Evolutionary conservation across 768 basidiomycete genomes (phyloP).

Genomic region (Podaxis sp.): DNA sequence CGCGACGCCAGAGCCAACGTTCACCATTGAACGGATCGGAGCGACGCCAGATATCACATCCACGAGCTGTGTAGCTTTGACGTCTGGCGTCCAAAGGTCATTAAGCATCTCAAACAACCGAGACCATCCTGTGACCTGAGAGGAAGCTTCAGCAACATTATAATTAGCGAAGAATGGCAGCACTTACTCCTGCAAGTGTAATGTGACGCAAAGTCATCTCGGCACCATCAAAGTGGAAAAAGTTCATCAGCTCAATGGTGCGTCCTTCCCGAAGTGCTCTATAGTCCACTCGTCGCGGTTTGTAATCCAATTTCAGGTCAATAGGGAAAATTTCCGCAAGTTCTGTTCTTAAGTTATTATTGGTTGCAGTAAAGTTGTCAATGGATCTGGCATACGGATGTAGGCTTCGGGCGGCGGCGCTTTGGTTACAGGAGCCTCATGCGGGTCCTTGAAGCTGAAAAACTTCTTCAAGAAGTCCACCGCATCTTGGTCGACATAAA

Average conservation of each 20-base stretch:
- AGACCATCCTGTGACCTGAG: conserved; percentile 89
- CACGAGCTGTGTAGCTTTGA: conserved; percentile 96
- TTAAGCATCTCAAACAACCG: conserved; percentile 89
- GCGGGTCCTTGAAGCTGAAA: conserved; percentile 79
- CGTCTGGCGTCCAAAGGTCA: conserved; percentile 98
- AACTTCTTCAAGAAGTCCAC: conserved; percentile 97
- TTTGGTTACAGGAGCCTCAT: conserved; percentile 32
- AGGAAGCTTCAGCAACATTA: conserved; percentile 10
- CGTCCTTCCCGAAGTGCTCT: conserved; percentile 83
- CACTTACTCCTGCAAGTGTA: conserved; percentile 82
- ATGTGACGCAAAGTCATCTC: conserved; percentile 97
- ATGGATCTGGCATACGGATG: conserved; percentile 27
- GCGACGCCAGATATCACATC: conserved; percentile 97
- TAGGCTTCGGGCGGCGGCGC: conserved; percentile 39
- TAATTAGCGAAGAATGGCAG: background rate
- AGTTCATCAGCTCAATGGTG: conserved; percentile 98
- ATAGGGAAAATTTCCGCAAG: conserved; percentile 94
- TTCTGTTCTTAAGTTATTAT: conserved; percentile 46
- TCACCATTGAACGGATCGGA: conserved; percentile 94
- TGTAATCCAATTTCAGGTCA: conserved; percentile 96
- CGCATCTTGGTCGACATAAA: conserved; percentile 98
- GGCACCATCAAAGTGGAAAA: conserved; percentile 98
- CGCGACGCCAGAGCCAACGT: conserved; percentile 95
- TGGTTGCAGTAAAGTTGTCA: background rate
- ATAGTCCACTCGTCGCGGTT: conserved; percentile 96